A percentile compares a stretch with the other conserved stretches of the same genome.
These are phyloP conservation scores for Ustilago cynodontis DNA, from an alignment of 1,284 basidiomycete species.

Conservation along the genomic window DNA sequence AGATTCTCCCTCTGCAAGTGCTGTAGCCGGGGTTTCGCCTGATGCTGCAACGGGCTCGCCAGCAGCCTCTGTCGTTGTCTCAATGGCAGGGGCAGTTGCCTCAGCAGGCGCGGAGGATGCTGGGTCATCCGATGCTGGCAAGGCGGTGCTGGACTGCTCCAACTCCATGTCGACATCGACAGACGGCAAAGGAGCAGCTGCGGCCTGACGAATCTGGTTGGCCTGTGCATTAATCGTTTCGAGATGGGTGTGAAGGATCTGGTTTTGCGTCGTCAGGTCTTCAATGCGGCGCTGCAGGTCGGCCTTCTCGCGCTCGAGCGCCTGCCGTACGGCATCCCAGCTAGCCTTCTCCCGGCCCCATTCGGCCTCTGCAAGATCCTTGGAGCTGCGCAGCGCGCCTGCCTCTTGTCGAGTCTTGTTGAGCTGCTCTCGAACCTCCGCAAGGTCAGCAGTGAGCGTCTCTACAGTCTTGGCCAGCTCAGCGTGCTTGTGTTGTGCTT, in stretches of 20 bases:
- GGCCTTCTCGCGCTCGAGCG: constrained; percentile 80
- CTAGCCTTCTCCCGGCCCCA: constrained; percentile 81
- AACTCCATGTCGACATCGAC: constrained; percentile 60
- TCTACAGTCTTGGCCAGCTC: constrained; percentile 78
- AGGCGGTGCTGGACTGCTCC: constrained; percentile 21
- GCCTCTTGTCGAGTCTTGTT: constrained; percentile 48
- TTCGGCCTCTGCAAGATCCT: constrained; percentile 77
- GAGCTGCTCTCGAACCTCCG: constrained; percentile 72
- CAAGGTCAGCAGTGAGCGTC: constrained; percentile 77
- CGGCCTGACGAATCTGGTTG: constrained; percentile 77
- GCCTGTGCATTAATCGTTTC: constrained; percentile 87
- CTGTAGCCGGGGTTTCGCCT: not conserved
- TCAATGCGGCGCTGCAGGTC: constrained; percentile 80
- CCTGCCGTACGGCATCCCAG: constrained; percentile 82
- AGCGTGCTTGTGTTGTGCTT: constrained; percentile 81
- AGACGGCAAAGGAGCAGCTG: constrained; percentile 60
- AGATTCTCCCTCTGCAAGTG: constrained; percentile 7
- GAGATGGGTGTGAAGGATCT: constrained; percentile 83
- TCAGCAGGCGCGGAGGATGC: constrained; percentile 74
- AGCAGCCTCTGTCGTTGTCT: not conserved
- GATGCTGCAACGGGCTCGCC: constrained; percentile 1
- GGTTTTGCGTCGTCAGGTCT: constrained; percentile 82
- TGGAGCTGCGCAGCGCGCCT: constrained; percentile 67
- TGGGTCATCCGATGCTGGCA: constrained; percentile 67
- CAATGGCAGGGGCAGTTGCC: not conserved